These are phyloP conservation scores for Conoideocrella luteorostrata DNA, from an alignment of 2,329 filamentous ascomycete genomes.

Conservation along the genomic window DNA sequence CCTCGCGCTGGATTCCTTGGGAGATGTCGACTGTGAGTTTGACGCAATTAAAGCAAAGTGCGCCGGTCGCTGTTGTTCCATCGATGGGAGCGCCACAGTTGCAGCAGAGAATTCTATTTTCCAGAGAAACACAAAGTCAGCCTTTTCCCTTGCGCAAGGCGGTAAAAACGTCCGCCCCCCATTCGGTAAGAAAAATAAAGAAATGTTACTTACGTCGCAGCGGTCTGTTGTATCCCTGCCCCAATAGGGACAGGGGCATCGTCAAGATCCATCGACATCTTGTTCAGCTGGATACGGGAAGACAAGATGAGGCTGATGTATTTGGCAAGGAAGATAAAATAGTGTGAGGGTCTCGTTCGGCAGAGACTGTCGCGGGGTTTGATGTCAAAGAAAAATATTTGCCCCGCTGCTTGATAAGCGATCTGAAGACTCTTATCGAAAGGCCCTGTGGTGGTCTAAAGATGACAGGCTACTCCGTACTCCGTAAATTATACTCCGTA, in stretches of 20 bases:
- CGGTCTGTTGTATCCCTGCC: slow-evolving; percentile 23
- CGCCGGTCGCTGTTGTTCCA: slow-evolving; percentile 77
- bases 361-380: slow-evolving; percentile 12
- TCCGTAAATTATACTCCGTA: too few relatives aligned
- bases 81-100: slow-evolving; percentile 96
- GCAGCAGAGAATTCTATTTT: slow-evolving; percentile 72
- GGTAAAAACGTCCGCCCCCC: too few relatives aligned
- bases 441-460: background rate
- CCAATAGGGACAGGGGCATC: slow-evolving; percentile 34
- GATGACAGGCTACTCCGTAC: background rate
- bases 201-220: slow-evolving; percentile 35
- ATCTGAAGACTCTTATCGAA: slow-evolving; percentile 20
- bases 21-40: slow-evolving; percentile 93
- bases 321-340: slow-evolving; percentile 13
- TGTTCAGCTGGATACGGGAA: slow-evolving; percentile 9
- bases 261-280: slow-evolving; percentile 39
- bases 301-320: slow-evolving; percentile 10
- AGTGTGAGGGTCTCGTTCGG: too few relatives aligned
- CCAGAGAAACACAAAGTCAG: background rate
- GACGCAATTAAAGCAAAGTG: slow-evolving; percentile 92
- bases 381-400: slow-evolving; percentile 24
- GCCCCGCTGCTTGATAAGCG: slow-evolving; percentile 34
- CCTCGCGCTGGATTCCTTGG: slow-evolving; percentile 83
- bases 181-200: too few relatives aligned
- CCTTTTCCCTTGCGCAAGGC: background rate